Percentiles rank a stretch among this genome's conserved stretches.
phyloP scores from a whole-genome alignment of 768 basidiomycete species.

The Postia placenta region DNA sequence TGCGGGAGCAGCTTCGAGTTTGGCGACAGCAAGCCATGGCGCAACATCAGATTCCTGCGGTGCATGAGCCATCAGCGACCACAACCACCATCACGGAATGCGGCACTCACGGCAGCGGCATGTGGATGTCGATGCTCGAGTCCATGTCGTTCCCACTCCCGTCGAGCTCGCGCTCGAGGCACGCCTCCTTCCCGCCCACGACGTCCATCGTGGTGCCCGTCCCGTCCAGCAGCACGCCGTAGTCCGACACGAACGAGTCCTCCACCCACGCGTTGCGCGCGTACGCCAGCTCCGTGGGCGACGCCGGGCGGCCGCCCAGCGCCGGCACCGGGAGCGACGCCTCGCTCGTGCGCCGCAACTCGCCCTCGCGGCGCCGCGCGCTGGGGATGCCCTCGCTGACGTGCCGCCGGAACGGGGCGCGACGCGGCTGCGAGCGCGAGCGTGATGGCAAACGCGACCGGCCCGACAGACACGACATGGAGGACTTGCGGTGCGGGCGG shows the following conservation, averaged over 20 bases:
- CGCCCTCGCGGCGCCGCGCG: slow-evolving; percentile 7
- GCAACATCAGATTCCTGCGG: slow-evolving; percentile 32
- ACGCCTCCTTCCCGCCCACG: slow-evolving; percentile 18
- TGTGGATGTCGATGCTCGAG: slow-evolving; percentile 32
- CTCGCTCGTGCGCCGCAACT: slow-evolving; percentile 7
- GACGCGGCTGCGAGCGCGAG: slow-evolving; percentile 9
- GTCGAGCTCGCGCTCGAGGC: slow-evolving; percentile 21
- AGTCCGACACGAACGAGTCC: slow-evolving; percentile 22
- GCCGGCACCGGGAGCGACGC: slow-evolving; percentile 1
- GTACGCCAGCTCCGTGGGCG: slow-evolving; percentile 14
- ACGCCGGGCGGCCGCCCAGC: slow-evolving; percentile 4
- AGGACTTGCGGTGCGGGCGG: slow-evolving; percentile 22
- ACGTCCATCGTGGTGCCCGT: slow-evolving; percentile 17
- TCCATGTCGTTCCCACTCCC: slow-evolving; percentile 27
- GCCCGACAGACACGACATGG: slow-evolving; percentile 16
- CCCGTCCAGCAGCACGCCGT: slow-evolving; percentile 23
- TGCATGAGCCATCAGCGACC: neutral
- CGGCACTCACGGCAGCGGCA: slow-evolving; percentile 31
- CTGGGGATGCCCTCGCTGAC: slow-evolving; percentile 13
- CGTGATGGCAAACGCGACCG: slow-evolving; percentile 19
- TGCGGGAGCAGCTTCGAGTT: slow-evolving; percentile 32
- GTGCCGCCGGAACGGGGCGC: slow-evolving; percentile 13
- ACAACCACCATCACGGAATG: too few relatives aligned
- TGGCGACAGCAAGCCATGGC: slow-evolving; percentile 33
- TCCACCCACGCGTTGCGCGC: slow-evolving; percentile 20